A percentile compares a stretch with the other conserved stretches of the same genome.
phyloP scores from a whole-genome alignment of 495 filamentous ascomycete species.

The Xylaria telfairii region DNA sequence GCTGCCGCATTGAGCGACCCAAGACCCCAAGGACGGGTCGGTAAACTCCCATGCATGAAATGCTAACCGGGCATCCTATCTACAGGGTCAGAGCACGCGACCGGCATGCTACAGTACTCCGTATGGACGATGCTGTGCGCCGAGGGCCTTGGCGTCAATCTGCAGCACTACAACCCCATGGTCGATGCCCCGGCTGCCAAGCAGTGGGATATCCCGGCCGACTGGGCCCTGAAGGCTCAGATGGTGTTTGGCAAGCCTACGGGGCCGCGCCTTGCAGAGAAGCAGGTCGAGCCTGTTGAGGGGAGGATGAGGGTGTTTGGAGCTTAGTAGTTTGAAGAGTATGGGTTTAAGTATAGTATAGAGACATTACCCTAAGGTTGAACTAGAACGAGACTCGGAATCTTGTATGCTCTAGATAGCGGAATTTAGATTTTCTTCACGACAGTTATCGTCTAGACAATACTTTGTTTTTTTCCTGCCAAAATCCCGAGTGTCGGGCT shows the following conservation, averaged over 20 bases:
- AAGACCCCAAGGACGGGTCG: too few relatives aligned
- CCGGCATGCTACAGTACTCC: constrained; percentile 61
- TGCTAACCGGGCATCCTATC: neutral
- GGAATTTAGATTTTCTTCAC: too few relatives aligned
- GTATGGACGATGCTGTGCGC: constrained; percentile 60
- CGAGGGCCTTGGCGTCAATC: constrained; percentile 63
- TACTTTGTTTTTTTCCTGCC: too few relatives aligned
- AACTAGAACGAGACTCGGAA: too few relatives aligned
- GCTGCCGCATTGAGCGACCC: too few relatives aligned
- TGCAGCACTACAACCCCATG: constrained; percentile 64
- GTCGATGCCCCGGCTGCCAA: constrained; percentile 49
- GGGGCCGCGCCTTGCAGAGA: constrained; percentile 34
- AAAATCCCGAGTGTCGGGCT: too few relatives aligned
- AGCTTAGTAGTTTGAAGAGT: neutral
- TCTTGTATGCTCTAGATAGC: too few relatives aligned
- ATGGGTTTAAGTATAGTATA: too few relatives aligned
- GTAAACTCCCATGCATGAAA: too few relatives aligned
- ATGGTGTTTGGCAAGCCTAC: constrained; percentile 54
- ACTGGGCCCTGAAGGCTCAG: constrained; percentile 55
- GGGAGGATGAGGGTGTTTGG: constrained; percentile 36
- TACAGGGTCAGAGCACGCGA: constrained; percentile 54
- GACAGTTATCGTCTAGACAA: too few relatives aligned
- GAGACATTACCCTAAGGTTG: too few relatives aligned
- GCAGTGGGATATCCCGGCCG: constrained; percentile 53
- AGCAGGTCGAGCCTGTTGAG: constrained; percentile 51